Conservation (phyloP, 805 yeast genomes). For the Sungouiozyma intestinalis region DNA sequence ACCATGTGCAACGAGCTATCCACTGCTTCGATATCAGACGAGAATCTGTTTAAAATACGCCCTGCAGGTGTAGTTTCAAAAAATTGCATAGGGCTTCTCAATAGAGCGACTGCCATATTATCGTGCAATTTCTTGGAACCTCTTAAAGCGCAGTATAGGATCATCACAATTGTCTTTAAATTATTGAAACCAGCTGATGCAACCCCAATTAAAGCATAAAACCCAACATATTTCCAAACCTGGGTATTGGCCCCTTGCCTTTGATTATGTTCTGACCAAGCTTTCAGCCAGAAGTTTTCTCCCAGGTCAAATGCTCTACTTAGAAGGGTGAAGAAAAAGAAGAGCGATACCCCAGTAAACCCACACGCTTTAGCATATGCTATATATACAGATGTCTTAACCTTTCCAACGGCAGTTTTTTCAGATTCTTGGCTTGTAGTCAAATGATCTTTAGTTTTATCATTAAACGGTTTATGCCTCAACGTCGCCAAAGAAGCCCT, state of each 20-base stretch:
- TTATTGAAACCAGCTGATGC: constrained; percentile 40
- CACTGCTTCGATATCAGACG: constrained; percentile 49
- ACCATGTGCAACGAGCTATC: constrained; percentile 49
- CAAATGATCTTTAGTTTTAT: constrained; percentile 20
- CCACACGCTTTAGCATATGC: constrained; percentile 55
- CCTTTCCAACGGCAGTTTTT: constrained; percentile 49
- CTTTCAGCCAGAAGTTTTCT: constrained; percentile 55
- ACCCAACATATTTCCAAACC: constrained; percentile 37
- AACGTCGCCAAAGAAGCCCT: constrained; percentile 60
- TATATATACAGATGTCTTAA: constrained; percentile 41
- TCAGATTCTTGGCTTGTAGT: constrained; percentile 41
- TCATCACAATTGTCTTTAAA: constrained; percentile 37
- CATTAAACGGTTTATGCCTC: constrained; percentile 30
- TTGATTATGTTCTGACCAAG: constrained; percentile 51
- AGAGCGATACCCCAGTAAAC: constrained; percentile 34
- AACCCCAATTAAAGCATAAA: constrained; percentile 49
- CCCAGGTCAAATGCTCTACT: constrained; percentile 30
- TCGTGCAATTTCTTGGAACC: constrained; percentile 49
- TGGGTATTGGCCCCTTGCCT: constrained; percentile 34
- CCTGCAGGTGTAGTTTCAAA: constrained; percentile 66
- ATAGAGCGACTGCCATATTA: constrained; percentile 42
- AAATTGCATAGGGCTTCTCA: constrained; percentile 53
- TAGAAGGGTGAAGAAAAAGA: constrained; percentile 30
- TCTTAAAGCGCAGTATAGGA: constrained; percentile 43
- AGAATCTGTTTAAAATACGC: constrained; percentile 52